Evolutionary conservation across 2,329 filamentous ascomycete species (phyloP), one percentile per base, ranked within the genome.

Genomic region (Alternaria arbusti): DNA sequence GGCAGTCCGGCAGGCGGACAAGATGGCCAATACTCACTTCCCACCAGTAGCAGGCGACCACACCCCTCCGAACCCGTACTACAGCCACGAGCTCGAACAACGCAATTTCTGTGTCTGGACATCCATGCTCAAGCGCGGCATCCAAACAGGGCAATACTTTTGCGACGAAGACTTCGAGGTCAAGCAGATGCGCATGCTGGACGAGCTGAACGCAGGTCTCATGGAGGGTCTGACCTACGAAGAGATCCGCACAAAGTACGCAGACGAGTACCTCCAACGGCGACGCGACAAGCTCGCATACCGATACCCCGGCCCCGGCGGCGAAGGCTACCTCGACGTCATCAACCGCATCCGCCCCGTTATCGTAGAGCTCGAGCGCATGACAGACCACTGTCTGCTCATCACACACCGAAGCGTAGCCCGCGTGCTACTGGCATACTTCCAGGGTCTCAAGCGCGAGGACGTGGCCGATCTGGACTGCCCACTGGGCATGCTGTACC

Each of bases 41-140:
- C 94, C 96, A n/a, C 95, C 96, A 1, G 87, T 90, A 45, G 91
- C 94, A 1, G 96, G 96, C 60, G 95, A 97, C 80, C 92, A 91
- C 69, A 98, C 96, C 0, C 96, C 96, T 5, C 96, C 96, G 0
- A 98, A 99, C 74, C 96, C 96, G 0, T 93, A 97, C 76, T 90
- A 90, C 70, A 80, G 82, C 57, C 73, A 69, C 46, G 78, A 80
- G 13, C 65, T 69, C 20, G 80, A 82, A 26, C 87, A 92, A 74
- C 97, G 97, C 83, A 93, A 93, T 77, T 98, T 97, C 78, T 99
- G 96, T 79, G 93, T 99, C 15, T 99, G 96, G 96, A 97, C 95
- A 0, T 97, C 93, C 3, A 98, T 98, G 95, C 87, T 99, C 67
- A 91, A 92, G 77, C 91, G 96, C 68, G 94, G 92, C 64, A 90